phyloP scores from a whole-genome alignment of 495 filamentous ascomycete genomes.

The Mycothermus thermophilus region DNA sequence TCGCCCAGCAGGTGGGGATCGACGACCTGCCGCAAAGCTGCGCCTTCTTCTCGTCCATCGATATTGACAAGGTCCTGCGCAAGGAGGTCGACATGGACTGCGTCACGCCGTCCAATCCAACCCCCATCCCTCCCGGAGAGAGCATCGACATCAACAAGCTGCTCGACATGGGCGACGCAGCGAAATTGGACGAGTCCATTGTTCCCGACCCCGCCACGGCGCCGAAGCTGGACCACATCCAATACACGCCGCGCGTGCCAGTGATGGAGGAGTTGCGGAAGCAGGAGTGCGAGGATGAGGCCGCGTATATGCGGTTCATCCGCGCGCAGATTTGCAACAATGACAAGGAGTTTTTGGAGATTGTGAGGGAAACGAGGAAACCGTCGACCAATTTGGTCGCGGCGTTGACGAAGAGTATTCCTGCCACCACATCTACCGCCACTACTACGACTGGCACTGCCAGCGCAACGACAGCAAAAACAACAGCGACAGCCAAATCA shows the following conservation, averaged over 20 bases:
- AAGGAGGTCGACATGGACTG: conserved; percentile 99
- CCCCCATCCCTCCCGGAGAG: conserved; percentile 72
- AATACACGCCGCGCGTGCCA: conserved; percentile 56
- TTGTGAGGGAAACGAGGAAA: conserved; percentile 45
- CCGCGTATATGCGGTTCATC: conserved; percentile 50
- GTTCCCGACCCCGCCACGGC: conserved; percentile 30
- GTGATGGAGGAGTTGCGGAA: conserved; percentile 59
- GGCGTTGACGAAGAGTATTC: too few species aligned
- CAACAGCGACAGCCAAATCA: background rate
- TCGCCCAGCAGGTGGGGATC: conserved; percentile 91
- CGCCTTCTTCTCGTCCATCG: conserved; percentile 89
- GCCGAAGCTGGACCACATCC: conserved; percentile 41
- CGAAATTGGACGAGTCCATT: conserved; percentile 51
- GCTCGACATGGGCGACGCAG: conserved; percentile 48
- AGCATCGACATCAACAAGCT: conserved; percentile 65
- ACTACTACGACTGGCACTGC: too few species aligned
- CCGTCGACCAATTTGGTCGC: background rate
- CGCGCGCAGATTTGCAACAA: conserved; percentile 71
- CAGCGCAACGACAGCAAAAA: too few species aligned
- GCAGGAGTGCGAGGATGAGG: conserved; percentile 15
- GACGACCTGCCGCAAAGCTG: conserved; percentile 85
- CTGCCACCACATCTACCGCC: background rate
- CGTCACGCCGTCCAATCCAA: conserved; percentile 72
- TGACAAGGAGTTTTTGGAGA: conserved; percentile 58
- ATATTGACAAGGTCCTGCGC: conserved; percentile 83